Conservation (phyloP, 768 basidiomycete species). For the Macrolepiota fuliginosa region DNA sequence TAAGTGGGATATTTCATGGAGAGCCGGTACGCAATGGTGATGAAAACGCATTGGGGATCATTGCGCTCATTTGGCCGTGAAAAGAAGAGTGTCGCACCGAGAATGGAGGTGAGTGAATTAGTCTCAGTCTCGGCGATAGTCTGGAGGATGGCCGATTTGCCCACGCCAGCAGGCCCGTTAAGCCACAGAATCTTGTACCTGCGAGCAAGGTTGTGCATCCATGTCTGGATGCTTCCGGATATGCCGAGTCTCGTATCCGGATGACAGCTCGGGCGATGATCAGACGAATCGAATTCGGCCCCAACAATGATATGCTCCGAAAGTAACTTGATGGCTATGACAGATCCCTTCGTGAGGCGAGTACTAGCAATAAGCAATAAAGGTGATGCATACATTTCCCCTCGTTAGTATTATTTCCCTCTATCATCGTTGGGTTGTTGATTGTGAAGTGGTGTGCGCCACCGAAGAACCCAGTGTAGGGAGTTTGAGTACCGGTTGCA, state of each 20-base stretch:
- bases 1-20: not conserved
- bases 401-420: no score
- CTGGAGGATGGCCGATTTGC: not conserved
- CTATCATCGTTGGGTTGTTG: no score
- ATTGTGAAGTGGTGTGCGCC: no score
- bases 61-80: not conserved
- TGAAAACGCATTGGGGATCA: not conserved
- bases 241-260: not conserved
- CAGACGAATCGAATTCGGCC: not conserved
- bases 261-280: not conserved
- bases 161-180: not conserved
- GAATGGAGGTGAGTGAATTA: not conserved
- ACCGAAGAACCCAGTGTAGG: no score
- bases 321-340: no score
- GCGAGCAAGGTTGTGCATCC: not conserved
- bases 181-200: not conserved
- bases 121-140: not conserved
- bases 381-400: no score
- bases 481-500: no score
- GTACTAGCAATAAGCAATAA: no score
- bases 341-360: no score
- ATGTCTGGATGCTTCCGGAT: not conserved
- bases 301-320: no score
- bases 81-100: constrained; percentile 8
- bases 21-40: constrained; percentile 4